Evolutionary conservation across 805 yeast species (phyloP).

Genomic region (Candida insectorum): DNA sequence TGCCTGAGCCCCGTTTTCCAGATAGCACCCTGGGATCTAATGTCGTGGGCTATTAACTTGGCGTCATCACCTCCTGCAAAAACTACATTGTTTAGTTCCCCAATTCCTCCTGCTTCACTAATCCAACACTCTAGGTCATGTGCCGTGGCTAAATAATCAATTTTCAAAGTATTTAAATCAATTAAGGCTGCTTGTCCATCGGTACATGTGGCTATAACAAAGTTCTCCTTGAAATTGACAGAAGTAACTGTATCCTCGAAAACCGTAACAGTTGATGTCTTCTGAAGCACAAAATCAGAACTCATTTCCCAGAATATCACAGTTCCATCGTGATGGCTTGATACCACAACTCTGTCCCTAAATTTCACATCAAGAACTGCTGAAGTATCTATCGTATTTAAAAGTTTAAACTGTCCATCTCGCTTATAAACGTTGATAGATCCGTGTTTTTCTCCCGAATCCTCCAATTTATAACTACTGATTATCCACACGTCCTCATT

Average conservation of each 20-base stretch:
- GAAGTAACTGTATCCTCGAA: constrained; percentile 50
- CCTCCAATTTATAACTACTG: constrained; percentile 79
- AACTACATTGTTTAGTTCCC: constrained; percentile 52
- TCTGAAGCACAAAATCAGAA: not conserved
- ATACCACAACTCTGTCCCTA: constrained; percentile 53
- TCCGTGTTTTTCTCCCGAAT: constrained; percentile 62
- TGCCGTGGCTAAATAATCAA: constrained; percentile 24
- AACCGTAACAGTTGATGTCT: constrained; percentile 1
- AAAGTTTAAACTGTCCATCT: constrained; percentile 8
- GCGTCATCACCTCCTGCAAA: constrained; percentile 94
- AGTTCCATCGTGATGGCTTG: constrained; percentile 82
- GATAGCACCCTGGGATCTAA: constrained; percentile 35
- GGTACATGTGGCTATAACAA: constrained; percentile 53
- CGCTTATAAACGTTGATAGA: constrained; percentile 42
- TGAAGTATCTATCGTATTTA: constrained; percentile 30
- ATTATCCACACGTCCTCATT: constrained; percentile 49
- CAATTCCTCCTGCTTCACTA: constrained; percentile 61
- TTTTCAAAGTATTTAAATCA: constrained; percentile 19
- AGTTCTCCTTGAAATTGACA: constrained; percentile 22
- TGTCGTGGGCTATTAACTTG: constrained; percentile 69
- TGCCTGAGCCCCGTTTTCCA: constrained; percentile 46
- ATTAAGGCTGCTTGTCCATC: constrained; percentile 56
- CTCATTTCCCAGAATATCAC: constrained; percentile 56
- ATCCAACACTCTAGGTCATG: constrained; percentile 91
- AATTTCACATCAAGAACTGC: constrained; percentile 80